A percentile compares a stretch with the other conserved stretches of the same genome.
Conservation (phyloP, 2,329 filamentous ascomycete genomes). For the Diaporthe sp. region DNA sequence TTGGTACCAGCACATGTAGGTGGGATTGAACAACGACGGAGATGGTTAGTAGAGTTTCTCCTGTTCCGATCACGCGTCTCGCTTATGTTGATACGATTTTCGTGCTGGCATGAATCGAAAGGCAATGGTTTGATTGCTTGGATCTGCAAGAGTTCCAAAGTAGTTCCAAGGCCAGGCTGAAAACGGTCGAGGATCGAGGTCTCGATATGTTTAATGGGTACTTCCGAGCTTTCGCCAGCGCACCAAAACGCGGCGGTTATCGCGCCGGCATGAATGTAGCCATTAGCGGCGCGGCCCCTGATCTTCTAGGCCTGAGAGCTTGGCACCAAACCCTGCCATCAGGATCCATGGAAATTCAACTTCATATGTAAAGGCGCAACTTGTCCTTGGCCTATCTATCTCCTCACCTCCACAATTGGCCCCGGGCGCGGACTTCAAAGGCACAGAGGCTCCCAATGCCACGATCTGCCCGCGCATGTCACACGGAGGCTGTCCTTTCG, state of each 20-base stretch:
- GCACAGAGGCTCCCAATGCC: constrained; percentile 35
- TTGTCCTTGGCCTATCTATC: neutral
- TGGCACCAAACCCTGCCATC: constrained; percentile 23
- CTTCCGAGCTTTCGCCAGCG: neutral
- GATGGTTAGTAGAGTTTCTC: neutral
- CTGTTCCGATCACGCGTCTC: neutral
- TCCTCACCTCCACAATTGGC: neutral
- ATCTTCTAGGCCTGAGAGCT: neutral
- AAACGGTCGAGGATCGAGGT: constrained; percentile 11
- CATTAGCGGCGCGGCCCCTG: constrained; percentile 1
- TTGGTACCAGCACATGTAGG: neutral
- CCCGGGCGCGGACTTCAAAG: constrained; percentile 7
- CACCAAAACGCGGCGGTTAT: neutral
- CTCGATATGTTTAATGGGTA: neutral
- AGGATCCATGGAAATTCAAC: neutral
- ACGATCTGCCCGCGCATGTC: constrained; percentile 17
- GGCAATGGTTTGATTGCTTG: neutral
- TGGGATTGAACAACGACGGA: neutral
- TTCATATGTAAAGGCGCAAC: constrained; percentile 4
- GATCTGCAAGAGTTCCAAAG: neutral
- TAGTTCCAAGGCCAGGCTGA: neutral
- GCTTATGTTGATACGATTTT: neutral
- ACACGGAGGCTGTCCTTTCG: constrained; percentile 33
- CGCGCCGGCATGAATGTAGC: neutral
- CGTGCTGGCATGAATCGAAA: neutral